phyloP scores from a whole-genome alignment of 2,329 filamentous ascomycete genomes.

The Exophiala spinifera region DNA sequence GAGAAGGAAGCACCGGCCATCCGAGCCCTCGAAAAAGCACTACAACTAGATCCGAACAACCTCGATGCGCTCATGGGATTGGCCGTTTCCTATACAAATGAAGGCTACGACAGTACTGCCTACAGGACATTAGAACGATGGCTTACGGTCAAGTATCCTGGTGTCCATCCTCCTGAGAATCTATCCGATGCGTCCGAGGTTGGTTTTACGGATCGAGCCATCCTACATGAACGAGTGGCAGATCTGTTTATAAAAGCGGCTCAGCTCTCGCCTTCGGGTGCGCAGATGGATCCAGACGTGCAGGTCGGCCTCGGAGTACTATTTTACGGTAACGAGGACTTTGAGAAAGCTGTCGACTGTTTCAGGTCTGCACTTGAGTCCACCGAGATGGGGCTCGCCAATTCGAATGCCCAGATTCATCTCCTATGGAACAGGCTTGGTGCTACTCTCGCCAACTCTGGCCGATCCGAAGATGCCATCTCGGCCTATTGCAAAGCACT shows the following conservation, averaged over 20 bases:
- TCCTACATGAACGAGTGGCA: conserved; percentile 86
- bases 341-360: conserved; percentile 97
- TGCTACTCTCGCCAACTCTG: conserved; percentile 91
- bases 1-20: conserved; percentile 98
- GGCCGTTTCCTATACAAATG: conserved; percentile 96
- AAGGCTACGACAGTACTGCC: conserved; percentile 94
- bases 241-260: conserved; percentile 88
- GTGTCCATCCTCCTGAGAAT: conserved; percentile 69
- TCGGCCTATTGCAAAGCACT: conserved; percentile 93
- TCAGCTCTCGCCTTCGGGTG: conserved; percentile 84
- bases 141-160: conserved; percentile 92
- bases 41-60: conserved; percentile 84
- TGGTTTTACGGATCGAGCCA: conserved; percentile 88
- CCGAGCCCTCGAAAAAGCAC: conserved; percentile 82
- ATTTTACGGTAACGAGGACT: conserved; percentile 97
- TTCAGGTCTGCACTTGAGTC: conserved; percentile 88
- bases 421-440: conserved; percentile 96
- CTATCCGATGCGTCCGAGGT: conserved; percentile 72
- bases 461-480: conserved; percentile 91
- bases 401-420: conserved; percentile 82
- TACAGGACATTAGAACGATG: conserved; percentile 95
- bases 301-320: conserved; percentile 95
- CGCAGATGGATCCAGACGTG: conserved; percentile 97
- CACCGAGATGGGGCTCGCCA: conserved; percentile 77
- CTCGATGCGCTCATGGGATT: conserved; percentile 89